These are phyloP conservation scores for Trichophyton simii DNA, from an alignment of 2,329 filamentous ascomycete genomes.

Conservation along the genomic window DNA sequence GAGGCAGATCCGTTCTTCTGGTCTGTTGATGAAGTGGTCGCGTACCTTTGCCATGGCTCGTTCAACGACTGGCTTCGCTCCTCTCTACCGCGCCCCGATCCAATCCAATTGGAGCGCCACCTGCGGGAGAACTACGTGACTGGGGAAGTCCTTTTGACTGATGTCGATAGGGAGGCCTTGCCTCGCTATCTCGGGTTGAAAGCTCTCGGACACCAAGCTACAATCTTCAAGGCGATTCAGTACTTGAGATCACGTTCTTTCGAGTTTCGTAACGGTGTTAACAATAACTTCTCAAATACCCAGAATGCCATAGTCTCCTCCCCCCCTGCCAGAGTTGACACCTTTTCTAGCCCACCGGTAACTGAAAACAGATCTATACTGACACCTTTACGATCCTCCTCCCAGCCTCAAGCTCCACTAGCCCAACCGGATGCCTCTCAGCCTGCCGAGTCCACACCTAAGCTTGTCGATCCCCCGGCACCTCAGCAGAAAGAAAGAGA, in stretches of 20 bases:
- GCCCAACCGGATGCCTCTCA: neutral
- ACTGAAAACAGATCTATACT: neutral
- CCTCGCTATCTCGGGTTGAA: conserved; percentile 47
- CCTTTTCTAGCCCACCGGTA: neutral
- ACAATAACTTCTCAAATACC: neutral
- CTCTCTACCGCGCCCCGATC: conserved; percentile 28
- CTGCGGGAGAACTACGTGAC: conserved; percentile 53
- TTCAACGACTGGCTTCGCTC: conserved; percentile 33
- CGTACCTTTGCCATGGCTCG: conserved; percentile 48
- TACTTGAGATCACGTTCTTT: conserved; percentile 43
- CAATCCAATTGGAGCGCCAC: conserved; percentile 39
- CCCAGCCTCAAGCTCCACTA: neutral
- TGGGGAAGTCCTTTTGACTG: conserved; percentile 51
- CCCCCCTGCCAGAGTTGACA: neutral
- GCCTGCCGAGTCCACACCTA: neutral
- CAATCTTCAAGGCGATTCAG: conserved; percentile 46
- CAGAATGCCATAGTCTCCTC: neutral
- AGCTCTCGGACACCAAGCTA: conserved; percentile 45
- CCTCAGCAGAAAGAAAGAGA: conserved; percentile 16
- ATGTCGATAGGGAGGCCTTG: conserved; percentile 38
- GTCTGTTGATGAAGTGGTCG: conserved; percentile 54
- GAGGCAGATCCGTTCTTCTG: conserved; percentile 58
- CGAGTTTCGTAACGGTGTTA: conserved; percentile 31
- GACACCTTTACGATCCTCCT: neutral
- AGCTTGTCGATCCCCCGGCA: neutral